A percentile compares a stretch with the other conserved stretches of the same genome.
phyloP scores from a whole-genome alignment of 257 asterid species.

The Osmanthus fragrans region DNA sequence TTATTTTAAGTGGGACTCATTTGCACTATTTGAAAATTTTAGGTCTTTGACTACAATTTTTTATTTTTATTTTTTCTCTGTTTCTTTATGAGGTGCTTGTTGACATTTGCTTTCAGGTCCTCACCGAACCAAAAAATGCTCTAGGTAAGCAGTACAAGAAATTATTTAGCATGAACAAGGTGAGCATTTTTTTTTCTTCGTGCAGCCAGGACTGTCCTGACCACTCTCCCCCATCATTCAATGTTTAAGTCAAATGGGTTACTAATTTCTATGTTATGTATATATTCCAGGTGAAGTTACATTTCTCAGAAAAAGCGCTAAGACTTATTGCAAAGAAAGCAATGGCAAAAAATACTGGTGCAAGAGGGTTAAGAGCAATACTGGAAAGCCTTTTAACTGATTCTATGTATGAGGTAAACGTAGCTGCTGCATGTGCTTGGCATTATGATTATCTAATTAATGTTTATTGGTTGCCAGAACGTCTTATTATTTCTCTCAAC shows the following conservation, averaged over 20 bases:
- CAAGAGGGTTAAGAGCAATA: slow-evolving; percentile 87
- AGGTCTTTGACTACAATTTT: too few relatives aligned
- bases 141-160: slow-evolving; percentile 91
- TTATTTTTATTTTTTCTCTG: too few relatives aligned
- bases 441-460: neutral
- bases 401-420: slow-evolving; percentile 87
- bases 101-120: slow-evolving; percentile 35
- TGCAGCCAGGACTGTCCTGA: slow-evolving; percentile 11
- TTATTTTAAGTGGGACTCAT: too few relatives aligned
- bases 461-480: neutral
- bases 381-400: slow-evolving; percentile 80
- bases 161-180: slow-evolving; percentile 77
- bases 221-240: slow-evolving; percentile 13
- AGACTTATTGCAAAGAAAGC: slow-evolving; percentile 71
- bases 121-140: slow-evolving; percentile 85
- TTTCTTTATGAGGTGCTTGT: too few relatives aligned
- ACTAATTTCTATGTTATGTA: slow-evolving; percentile 5
- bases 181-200: slow-evolving; percentile 38
- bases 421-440: neutral
- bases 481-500: neutral
- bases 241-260: slow-evolving; percentile 10
- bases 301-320: slow-evolving; percentile 72
- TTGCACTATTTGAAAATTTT: too few relatives aligned
- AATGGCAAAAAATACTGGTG: slow-evolving; percentile 84
- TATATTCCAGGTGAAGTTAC: slow-evolving; percentile 71